A percentile compares a stretch with the other conserved stretches of the same genome.
phyloP scores from a whole-genome alignment of 192 early-diverging fungal genomes.

The Linnemannia hyalina region DNA sequence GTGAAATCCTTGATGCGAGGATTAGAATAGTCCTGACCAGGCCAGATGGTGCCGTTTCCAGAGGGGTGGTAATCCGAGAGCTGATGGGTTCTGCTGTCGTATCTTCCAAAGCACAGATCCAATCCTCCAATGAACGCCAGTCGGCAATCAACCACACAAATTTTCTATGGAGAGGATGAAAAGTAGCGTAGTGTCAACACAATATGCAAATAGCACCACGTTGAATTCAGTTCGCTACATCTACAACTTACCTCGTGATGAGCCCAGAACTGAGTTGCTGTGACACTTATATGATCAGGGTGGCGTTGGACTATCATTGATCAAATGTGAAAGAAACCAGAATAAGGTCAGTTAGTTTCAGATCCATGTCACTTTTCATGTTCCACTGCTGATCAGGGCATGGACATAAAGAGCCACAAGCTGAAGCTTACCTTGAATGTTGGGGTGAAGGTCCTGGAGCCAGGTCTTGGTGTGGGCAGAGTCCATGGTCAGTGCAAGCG shows the following conservation, averaged over 20 bases:
- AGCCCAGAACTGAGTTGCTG: conserved; percentile 86
- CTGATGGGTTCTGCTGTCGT: conserved; percentile 83
- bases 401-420: background rate
- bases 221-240: background rate
- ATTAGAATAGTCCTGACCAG: conserved; percentile 88
- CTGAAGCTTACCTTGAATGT: conserved; percentile 70
- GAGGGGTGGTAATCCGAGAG: conserved; percentile 77
- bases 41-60: conserved; percentile 58
- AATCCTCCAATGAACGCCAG: conserved; percentile 90
- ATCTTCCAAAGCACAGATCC: conserved; percentile 88
- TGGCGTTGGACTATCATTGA: conserved; percentile 77
- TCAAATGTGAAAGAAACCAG: background rate
- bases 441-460: conserved; percentile 76
- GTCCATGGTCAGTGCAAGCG: conserved; percentile 76
- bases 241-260: conserved; percentile 71
- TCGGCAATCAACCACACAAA: conserved; percentile 81
- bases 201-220: background rate
- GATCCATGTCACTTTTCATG: background rate
- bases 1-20: conserved; percentile 83
- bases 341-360: background rate
- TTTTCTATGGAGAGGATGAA: conserved; percentile 67
- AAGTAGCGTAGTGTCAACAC: background rate
- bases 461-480: conserved; percentile 80
- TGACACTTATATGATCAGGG: conserved; percentile 77
- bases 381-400: background rate